Evolutionary conservation across 345 rosid species (phyloP).

Genomic region (Raphanus raphanistrum): DNA sequence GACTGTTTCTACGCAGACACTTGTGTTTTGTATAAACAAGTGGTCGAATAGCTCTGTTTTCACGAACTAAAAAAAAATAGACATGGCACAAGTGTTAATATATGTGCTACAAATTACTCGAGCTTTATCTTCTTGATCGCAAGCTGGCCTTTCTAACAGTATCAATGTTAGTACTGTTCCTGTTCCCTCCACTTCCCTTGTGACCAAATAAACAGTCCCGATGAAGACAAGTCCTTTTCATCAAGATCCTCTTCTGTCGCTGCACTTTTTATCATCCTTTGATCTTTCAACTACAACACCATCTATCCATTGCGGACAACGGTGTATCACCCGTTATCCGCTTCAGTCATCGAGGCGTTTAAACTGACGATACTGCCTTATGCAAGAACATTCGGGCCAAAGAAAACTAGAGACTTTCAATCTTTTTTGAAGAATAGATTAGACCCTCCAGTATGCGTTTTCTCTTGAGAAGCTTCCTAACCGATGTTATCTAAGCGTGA

Average conservation of each 20-base stretch:
- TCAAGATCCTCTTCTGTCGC: conserved; percentile 78
- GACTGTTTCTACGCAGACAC: not conserved
- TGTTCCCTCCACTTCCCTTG: conserved; percentile 34
- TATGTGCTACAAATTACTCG: not conserved
- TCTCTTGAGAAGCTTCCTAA: conserved; percentile 65
- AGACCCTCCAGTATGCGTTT: conserved; percentile 65
- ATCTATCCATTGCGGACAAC: conserved; percentile 83
- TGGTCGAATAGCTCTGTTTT: not conserved
- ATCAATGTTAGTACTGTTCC: conserved; percentile 49
- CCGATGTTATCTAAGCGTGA: conserved; percentile 72
- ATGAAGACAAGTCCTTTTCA: conserved; percentile 64
- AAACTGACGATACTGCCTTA: conserved; percentile 30
- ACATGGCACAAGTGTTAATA: not conserved
- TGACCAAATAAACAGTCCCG: conserved; percentile 61
- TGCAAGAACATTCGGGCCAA: conserved; percentile 89
- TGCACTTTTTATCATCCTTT: conserved; percentile 52
- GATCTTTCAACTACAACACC: conserved; percentile 35
- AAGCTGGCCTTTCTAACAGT: conserved; percentile 64
- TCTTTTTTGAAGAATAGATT: conserved; percentile 47
- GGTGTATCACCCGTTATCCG: conserved; percentile 57
- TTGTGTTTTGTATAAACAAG: conserved; percentile 12
- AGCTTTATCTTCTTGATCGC: conserved; percentile 67
- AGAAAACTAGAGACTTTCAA: conserved; percentile 68
- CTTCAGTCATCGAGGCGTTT: conserved; percentile 47
- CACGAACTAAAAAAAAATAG: not conserved